Evolutionary conservation across 306 rosid species (phyloP), one percentile per base, ranked within the genome.

Genomic region (Quercus berberidifolia): DNA sequence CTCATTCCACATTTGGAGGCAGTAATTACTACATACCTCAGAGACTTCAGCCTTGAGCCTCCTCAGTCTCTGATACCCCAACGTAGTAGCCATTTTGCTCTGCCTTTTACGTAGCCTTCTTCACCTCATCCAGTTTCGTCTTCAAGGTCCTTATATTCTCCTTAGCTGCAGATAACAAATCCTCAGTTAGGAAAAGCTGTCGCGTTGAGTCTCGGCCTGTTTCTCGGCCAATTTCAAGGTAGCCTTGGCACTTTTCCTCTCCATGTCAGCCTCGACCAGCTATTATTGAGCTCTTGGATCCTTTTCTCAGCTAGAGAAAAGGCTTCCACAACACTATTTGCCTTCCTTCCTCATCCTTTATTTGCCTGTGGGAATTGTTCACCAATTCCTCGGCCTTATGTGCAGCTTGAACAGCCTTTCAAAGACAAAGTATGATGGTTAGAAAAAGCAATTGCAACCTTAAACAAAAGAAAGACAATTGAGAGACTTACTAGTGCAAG

Each of bases 191-290:
- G 0, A 4, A 3, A 0, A 28, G 4, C 4, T 28, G 4, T 0
- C 4, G 30, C 0, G n/a, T n/a, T 28, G 30, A 28, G 0, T 28
- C 4, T 28, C 30, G 0, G 4, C 30, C 4, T 28, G 30, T 3
- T 0, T 28, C 4, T 28, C 0, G 0, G 4, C 30, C 0, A 0
- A 0, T 2, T 28, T 0, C 30, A 28, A 0, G 4, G 4, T 3
- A 28, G 4, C 30, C 30, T 28, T 0, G 0, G 0, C 30, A 3
- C 30, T 28, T 0, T 28, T 28, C 4, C 0, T 28, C 0, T 28
- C 30, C 0, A 0, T 28, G 0, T 28, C 30, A 28, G 0, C 30
- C 30, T 28, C 0, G 0, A 0, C 3, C 0, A 28, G 30, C 0
- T 2, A 0, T 0, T 3, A 0, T 28, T 28, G 0, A 28, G 0